Conservation (phyloP, 2,329 filamentous ascomycete species). For the Xylariaceae sp. region DNA sequence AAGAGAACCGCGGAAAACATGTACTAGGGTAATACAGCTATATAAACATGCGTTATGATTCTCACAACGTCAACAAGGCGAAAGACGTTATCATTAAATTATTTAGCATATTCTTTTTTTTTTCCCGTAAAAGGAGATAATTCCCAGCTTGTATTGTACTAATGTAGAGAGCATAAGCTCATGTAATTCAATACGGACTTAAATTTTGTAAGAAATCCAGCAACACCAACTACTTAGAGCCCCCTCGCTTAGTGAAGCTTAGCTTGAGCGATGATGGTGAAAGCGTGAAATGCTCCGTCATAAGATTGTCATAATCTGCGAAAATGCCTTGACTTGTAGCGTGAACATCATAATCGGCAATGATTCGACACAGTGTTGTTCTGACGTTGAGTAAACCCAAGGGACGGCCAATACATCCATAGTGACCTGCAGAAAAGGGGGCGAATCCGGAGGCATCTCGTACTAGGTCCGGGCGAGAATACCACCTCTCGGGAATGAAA, state of each 20-base stretch:
- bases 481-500: conserved; percentile 40
- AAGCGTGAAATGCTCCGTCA: conserved; percentile 20
- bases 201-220: too few relatives aligned
- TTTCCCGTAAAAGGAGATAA: too few relatives aligned
- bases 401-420: conserved; percentile 12
- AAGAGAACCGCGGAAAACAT: too few relatives aligned
- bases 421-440: conserved; percentile 25
- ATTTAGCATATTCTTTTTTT: too few relatives aligned
- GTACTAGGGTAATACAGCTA: too few relatives aligned
- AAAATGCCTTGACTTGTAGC: not conserved
- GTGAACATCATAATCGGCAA: conserved; percentile 19
- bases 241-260: conserved; percentile 6
- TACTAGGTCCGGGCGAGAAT: conserved; percentile 30
- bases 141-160: too few relatives aligned
- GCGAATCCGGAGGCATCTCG: conserved; percentile 29
- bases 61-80: too few relatives aligned
- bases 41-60: too few relatives aligned
- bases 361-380: conserved; percentile 10
- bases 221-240: too few relatives aligned
- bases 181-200: too few relatives aligned
- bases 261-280: conserved; percentile 4
- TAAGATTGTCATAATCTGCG: conserved; percentile 1
- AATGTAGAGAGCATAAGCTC: too few relatives aligned
- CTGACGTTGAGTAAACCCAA: conserved; percentile 18
- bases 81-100: too few relatives aligned